Percentiles rank a stretch among this genome's conserved stretches.
Evolutionary conservation across 208 protist species (phyloP).

Genomic region (Strigomonas galati): DNA sequence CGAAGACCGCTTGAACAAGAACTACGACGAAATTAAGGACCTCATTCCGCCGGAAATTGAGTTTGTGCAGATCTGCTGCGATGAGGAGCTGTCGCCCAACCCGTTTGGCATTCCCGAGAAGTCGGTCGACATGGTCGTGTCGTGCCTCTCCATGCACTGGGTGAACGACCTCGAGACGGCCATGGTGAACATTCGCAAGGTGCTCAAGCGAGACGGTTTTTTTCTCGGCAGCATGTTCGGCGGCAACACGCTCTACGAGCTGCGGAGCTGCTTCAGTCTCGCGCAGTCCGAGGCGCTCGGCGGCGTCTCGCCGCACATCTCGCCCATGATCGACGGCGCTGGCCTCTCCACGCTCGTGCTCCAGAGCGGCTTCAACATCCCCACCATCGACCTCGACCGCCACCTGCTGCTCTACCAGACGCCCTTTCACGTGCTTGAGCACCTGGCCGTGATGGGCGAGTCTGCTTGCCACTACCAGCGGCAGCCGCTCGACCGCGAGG

Average conservation of each 20-base stretch:
- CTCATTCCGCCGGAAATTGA: constrained; percentile 74
- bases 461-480: constrained; percentile 75
- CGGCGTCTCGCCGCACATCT: constrained; percentile 86
- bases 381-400: constrained; percentile 90
- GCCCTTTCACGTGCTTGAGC: constrained; percentile 89
- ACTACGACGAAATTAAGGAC: constrained; percentile 83
- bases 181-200: constrained; percentile 72
- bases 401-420: constrained; percentile 86
- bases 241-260: constrained; percentile 90
- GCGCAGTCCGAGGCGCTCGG: constrained; percentile 84
- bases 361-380: constrained; percentile 84
- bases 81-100: constrained; percentile 60
- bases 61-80: constrained; percentile 88
- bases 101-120: constrained; percentile 79
- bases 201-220: constrained; percentile 88
- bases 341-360: constrained; percentile 84
- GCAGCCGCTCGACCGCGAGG: constrained; percentile 61
- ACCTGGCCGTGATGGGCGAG: constrained; percentile 86
- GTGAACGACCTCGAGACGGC: constrained; percentile 86
- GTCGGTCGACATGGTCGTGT: constrained; percentile 88
- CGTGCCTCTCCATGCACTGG: constrained; percentile 90
- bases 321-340: constrained; percentile 85
- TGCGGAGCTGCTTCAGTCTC: constrained; percentile 84
- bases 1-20: constrained; percentile 77
- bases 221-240: constrained; percentile 85